Base-by-base conservation (phyloP, 73 alveolate species). In the Stentor roeselii region DNA sequence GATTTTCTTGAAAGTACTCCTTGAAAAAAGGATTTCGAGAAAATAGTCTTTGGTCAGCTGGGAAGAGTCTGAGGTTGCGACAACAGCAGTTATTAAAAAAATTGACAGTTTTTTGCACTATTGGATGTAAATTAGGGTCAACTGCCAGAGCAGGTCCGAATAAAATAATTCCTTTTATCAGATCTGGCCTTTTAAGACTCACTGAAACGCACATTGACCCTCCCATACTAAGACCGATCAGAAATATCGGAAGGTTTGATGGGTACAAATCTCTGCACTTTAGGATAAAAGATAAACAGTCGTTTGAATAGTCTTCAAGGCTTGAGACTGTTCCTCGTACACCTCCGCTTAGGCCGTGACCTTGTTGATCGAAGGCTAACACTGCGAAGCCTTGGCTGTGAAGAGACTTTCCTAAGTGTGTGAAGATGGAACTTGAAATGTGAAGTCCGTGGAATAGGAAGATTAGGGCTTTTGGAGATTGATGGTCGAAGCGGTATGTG, bases 291-390 rank as follows among this genome's bases (percentile, higher is more conserved):
- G 32, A 36, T 15, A n/a, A 21, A 1, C 39, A 15, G 59, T 35
- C 78, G 6, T 76, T 41, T n/a, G 39, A 11, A 2, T 39, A 76
- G 15, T 39, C 67, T 21, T 37, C 67, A 0, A 37, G 14, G 42
- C 31, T 76, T 21, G 21, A 27, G 60, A 76, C 3, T 6, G 39
- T 76, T 37, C 84, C 84, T 15, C 6, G 30, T 2, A 27, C 34
- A 36, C 84, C 84, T 37, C 59, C 78, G 39, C 84, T 76, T 41
- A 36, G 32, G 38, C 84, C 84, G 39, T 39, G 74, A 2, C 85
- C 0, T 76, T 76, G 38, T 41, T 39, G 60, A 38, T 76, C 84
- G 39, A 76, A 76, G 6, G 75, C 84, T 76, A 76, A 14, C 32
- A 37, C 74, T 76, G 60, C 67, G 6, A 37, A 27, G n/a, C 59